Percentiles rank a stretch among this genome's conserved stretches.
phyloP scores from a whole-genome alignment of 1,139 yeast genomes.

The Blastobotrys apis region DNA sequence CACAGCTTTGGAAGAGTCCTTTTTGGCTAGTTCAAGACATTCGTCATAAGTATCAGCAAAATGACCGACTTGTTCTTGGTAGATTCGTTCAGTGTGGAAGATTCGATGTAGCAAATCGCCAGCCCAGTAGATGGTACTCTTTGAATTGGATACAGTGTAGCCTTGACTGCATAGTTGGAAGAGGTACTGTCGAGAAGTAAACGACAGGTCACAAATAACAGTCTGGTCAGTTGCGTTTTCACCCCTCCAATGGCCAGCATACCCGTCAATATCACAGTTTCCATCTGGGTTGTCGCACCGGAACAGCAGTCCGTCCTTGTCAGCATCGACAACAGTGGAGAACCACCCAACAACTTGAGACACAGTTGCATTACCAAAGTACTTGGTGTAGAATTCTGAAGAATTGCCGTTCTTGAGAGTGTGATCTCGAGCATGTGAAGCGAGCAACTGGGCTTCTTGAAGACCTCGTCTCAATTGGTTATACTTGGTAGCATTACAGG shows the following conservation, averaged over 20 bases:
- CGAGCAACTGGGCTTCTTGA: background rate
- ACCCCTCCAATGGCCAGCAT: slow-evolving; percentile 42
- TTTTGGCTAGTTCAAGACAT: slow-evolving; percentile 29
- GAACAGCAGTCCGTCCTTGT: slow-evolving; percentile 33
- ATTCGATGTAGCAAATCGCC: slow-evolving; percentile 18
- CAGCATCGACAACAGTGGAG: slow-evolving; percentile 32
- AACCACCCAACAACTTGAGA: slow-evolving; percentile 38
- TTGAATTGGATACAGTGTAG: background rate
- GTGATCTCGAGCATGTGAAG: slow-evolving; percentile 33
- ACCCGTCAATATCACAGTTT: slow-evolving; percentile 35
- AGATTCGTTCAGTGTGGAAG: slow-evolving; percentile 31
- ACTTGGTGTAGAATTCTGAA: slow-evolving; percentile 29
- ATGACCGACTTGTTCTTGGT: slow-evolving; percentile 27
- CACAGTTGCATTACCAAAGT: slow-evolving; percentile 37
- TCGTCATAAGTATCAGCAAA: slow-evolving; percentile 30
- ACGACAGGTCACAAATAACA: slow-evolving; percentile 32
- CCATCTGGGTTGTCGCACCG: slow-evolving; percentile 40
- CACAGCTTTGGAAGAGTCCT: slow-evolving; percentile 29
- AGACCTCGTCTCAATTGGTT: slow-evolving; percentile 1
- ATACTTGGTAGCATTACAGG: slow-evolving; percentile 2
- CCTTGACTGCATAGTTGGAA: slow-evolving; percentile 23
- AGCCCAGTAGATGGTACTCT: background rate
- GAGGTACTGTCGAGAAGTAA: slow-evolving; percentile 23
- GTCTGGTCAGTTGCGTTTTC: slow-evolving; percentile 37
- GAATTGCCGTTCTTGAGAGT: slow-evolving; percentile 29